Evolutionary conservation across 2,329 filamentous ascomycete genomes (phyloP).

Genomic region (Epicoccum sorghinum): DNA sequence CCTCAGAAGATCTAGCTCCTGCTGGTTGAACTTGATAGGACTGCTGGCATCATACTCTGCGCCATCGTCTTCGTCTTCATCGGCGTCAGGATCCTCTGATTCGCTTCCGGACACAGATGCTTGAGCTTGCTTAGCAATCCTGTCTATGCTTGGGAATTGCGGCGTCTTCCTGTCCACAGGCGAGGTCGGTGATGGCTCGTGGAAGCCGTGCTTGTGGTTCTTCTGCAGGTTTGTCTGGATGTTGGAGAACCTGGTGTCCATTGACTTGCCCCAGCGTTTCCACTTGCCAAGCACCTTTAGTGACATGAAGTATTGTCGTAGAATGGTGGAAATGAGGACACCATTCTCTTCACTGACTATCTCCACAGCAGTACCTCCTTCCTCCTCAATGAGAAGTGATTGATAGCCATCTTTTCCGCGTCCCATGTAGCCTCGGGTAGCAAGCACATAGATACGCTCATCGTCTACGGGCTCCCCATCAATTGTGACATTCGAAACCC

Average conservation of each 20-base stretch:
- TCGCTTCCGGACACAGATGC: constrained; percentile 23
- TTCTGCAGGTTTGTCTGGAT: constrained; percentile 68
- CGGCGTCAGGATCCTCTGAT: constrained; percentile 40
- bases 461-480: constrained; percentile 66
- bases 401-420: constrained; percentile 86
- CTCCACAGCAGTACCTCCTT: constrained; percentile 78
- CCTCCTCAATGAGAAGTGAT: constrained; percentile 74
- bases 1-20: constrained; percentile 67
- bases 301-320: constrained; percentile 90
- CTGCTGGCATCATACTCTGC: constrained; percentile 51
- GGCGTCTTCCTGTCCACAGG: constrained; percentile 18
- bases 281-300: constrained; percentile 81
- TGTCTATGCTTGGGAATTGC: constrained; percentile 21
- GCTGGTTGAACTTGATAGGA: constrained; percentile 46
- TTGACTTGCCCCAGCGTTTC: constrained; percentile 70
- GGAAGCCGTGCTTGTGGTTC: constrained; percentile 58
- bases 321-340: constrained; percentile 81
- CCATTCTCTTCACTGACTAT: constrained; percentile 86
- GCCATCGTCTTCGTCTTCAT: constrained; percentile 49
- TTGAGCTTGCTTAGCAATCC: constrained; percentile 17
- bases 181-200: constrained; percentile 45
- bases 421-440: constrained; percentile 87
- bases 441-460: constrained; percentile 71
- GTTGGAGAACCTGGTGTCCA: constrained; percentile 68
- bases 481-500: constrained; percentile 69